A percentile compares a stretch with the other conserved stretches of the same genome.
These are phyloP conservation scores for Nevesoporus exiguus DNA, from an alignment of 768 basidiomycete species.

Conservation along the genomic window DNA sequence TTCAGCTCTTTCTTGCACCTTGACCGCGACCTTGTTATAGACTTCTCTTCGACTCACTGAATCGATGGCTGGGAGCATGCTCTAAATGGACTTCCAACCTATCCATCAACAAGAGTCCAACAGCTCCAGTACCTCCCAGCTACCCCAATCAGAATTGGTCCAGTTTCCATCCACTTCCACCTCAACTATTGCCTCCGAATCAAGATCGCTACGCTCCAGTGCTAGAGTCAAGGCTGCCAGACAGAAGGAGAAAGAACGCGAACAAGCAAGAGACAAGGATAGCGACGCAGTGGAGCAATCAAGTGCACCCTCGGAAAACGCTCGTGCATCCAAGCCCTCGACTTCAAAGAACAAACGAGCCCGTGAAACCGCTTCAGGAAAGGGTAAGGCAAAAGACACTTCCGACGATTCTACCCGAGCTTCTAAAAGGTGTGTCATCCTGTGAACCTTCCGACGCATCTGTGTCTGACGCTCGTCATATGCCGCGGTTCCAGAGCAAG, in stretches of 20 bases:
- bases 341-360: slow-evolving; percentile 46
- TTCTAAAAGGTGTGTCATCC: slow-evolving; percentile 59
- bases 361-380: slow-evolving; percentile 47
- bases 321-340: slow-evolving; percentile 40
- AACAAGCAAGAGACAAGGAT: slow-evolving; percentile 53
- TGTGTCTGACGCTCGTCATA: slow-evolving; percentile 28
- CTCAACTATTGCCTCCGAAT: slow-evolving; percentile 42
- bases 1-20: slow-evolving; percentile 23
- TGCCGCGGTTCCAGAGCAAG: slow-evolving; percentile 49
- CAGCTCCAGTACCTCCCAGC: slow-evolving; percentile 50
- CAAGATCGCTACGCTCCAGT: slow-evolving; percentile 65
- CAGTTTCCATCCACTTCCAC: slow-evolving; percentile 35
- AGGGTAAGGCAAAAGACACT: slow-evolving; percentile 64
- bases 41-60: slow-evolving; percentile 20
- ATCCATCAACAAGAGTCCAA: slow-evolving; percentile 68
- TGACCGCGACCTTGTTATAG: slow-evolving; percentile 24
- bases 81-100: slow-evolving; percentile 91
- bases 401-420: slow-evolving; percentile 48
- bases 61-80: slow-evolving; percentile 86
- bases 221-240: slow-evolving; percentile 74
- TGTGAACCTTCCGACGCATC: slow-evolving; percentile 28
- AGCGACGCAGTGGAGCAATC: slow-evolving; percentile 45
- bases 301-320: slow-evolving; percentile 39
- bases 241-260: slow-evolving; percentile 58
- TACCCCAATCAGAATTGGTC: slow-evolving; percentile 38